phyloP scores from a whole-genome alignment of 169 alveolate species.

The Blepharisma undulans region DNA sequence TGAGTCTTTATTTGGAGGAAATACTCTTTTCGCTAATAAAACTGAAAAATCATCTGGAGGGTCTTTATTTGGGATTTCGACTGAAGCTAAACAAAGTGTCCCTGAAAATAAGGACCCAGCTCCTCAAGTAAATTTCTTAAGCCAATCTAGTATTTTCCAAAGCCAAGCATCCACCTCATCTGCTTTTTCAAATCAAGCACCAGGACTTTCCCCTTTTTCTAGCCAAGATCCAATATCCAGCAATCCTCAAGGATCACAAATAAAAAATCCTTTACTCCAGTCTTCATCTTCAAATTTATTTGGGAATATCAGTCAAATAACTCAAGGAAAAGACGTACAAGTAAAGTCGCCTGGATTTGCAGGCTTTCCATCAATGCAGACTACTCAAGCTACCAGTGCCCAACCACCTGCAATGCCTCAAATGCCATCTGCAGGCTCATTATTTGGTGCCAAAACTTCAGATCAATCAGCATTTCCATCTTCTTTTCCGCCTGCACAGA shows the following conservation, averaged over 20 bases:
- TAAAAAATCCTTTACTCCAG: not conserved
- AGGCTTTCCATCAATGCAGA: not conserved
- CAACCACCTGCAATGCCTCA: not conserved
- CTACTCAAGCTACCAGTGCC: not conserved
- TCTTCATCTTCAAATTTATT: not conserved
- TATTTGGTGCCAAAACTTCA: not conserved
- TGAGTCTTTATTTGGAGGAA: not conserved
- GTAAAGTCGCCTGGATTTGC: not conserved
- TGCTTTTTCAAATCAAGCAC: not conserved
- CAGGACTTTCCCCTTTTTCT: not conserved
- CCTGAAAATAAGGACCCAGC: not conserved
- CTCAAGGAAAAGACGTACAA: not conserved
- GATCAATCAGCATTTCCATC: not conserved
- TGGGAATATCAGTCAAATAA: not conserved
- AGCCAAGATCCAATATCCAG: not conserved
- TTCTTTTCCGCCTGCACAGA: not conserved
- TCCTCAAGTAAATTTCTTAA: not conserved
- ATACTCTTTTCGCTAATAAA: not conserved
- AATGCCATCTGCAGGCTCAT: not conserved
- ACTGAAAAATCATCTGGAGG: not conserved
- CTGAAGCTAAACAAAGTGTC: not conserved
- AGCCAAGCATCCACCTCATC: not conserved
- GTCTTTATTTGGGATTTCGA: not conserved
- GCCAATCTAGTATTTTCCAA: not conserved
- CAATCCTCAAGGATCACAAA: not conserved